phyloP scores from a whole-genome alignment of 345 rosid species.

The Aurinia saxatilis region DNA sequence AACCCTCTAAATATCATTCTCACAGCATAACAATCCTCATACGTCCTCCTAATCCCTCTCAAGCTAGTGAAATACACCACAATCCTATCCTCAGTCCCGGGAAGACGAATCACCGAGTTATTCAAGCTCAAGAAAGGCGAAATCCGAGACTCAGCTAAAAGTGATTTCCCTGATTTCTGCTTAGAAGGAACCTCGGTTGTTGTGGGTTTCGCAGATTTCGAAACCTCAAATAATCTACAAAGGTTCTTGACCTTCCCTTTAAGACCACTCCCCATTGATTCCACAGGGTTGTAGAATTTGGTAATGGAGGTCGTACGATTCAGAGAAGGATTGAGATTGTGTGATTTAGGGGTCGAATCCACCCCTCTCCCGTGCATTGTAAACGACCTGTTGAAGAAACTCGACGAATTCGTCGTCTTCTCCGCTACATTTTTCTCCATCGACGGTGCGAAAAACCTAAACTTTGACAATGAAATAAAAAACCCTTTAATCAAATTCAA shows the following conservation, averaged over 20 bases:
- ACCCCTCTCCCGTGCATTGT: slow-evolving; percentile 34
- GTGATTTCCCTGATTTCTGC: slow-evolving; percentile 18
- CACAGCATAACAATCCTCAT: slow-evolving; percentile 88
- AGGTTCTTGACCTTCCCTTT: slow-evolving; percentile 74
- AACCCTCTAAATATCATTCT: slow-evolving; percentile 84
- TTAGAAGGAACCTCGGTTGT: neutral
- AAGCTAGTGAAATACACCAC: slow-evolving; percentile 85
- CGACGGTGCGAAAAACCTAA: neutral
- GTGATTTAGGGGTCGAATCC: slow-evolving; percentile 32
- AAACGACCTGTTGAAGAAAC: slow-evolving; percentile 46
- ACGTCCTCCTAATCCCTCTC: slow-evolving; percentile 81
- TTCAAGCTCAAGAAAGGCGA: slow-evolving; percentile 25
- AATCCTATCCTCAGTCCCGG: slow-evolving; percentile 81
- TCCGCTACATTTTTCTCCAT: slow-evolving; percentile 38
- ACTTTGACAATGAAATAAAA: neutral
- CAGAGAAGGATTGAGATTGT: slow-evolving; percentile 34
- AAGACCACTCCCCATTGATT: slow-evolving; percentile 35
- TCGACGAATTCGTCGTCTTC: slow-evolving; percentile 21
- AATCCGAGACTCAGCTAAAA: slow-evolving; percentile 16
- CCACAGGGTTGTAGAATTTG: slow-evolving; percentile 47
- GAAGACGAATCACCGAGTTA: slow-evolving; percentile 40
- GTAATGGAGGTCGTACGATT: slow-evolving; percentile 49
- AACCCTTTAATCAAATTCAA: slow-evolving; percentile 8
- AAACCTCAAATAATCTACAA: slow-evolving; percentile 48
- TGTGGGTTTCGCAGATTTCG: slow-evolving; percentile 27